A percentile compares a stretch with the other conserved stretches of the same genome.
Evolutionary conservation across 1,139 yeast species (phyloP).

Genomic region (Candida pseudoviswanathii): DNA sequence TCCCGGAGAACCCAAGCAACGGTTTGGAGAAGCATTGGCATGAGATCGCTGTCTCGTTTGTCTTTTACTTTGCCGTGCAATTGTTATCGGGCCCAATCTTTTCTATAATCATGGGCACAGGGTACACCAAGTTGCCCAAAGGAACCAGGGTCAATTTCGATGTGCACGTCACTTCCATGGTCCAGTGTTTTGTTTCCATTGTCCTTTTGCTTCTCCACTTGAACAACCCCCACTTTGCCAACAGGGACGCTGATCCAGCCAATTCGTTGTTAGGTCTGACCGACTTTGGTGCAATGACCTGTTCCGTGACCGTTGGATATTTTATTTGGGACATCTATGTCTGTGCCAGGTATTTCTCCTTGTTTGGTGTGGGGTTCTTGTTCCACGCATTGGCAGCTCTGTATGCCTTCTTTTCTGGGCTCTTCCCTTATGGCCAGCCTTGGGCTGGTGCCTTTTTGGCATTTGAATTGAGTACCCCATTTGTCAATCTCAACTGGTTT

Average conservation of each 20-base stretch:
- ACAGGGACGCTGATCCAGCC: constrained; percentile 46
- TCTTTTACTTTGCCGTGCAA: constrained; percentile 44
- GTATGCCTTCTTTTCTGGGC: constrained; percentile 63
- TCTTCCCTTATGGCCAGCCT: constrained; percentile 58
- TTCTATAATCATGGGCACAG: constrained; percentile 38
- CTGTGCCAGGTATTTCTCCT: constrained; percentile 57
- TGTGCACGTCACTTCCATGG: constrained; percentile 85
- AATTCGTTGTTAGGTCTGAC: constrained; percentile 61
- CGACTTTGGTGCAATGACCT: constrained; percentile 73
- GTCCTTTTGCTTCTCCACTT: constrained; percentile 60
- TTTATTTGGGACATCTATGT: constrained; percentile 88
- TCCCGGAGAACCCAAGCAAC: constrained; percentile 38
- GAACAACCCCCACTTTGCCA: constrained; percentile 47
- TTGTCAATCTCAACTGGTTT: constrained; percentile 90
- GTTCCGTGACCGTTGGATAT: constrained; percentile 77
- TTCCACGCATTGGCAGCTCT: constrained; percentile 86
- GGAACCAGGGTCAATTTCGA: constrained; percentile 72
- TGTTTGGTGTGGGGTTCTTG: constrained; percentile 82
- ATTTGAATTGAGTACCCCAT: constrained; percentile 92
- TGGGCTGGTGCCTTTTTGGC: constrained; percentile 82
- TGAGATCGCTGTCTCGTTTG: constrained; percentile 43
- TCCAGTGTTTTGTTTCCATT: constrained; percentile 70
- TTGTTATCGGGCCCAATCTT: constrained; percentile 40
- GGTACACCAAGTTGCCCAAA: constrained; percentile 48
- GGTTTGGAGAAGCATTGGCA: constrained; percentile 53